These are phyloP conservation scores for Fusarium sp. DNA, from an alignment of 2,329 filamentous ascomycete species.

Conservation along the genomic window DNA sequence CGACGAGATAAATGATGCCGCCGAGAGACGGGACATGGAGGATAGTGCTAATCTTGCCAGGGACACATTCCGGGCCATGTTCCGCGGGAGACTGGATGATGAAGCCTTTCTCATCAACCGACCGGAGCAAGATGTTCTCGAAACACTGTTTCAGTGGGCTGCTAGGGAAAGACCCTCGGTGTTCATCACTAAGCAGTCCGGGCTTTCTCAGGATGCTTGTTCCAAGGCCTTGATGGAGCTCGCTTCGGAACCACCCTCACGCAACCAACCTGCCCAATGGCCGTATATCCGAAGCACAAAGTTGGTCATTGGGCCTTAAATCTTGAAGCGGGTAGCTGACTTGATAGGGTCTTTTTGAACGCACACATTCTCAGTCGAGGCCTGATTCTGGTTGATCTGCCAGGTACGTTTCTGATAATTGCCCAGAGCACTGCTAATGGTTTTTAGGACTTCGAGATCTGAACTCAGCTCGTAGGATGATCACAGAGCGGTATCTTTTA, in stretches of 20 bases:
- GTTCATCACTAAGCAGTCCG: not conserved
- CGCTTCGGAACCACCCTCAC: constrained; percentile 47
- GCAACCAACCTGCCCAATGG: constrained; percentile 47
- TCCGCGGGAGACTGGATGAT: constrained; percentile 37
- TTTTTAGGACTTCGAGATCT: constrained; percentile 53
- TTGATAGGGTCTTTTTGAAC: constrained; percentile 52
- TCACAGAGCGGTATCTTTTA: constrained; percentile 56
- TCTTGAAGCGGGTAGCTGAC: constrained; percentile 14
- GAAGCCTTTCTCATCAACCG: constrained; percentile 33
- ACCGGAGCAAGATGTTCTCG: constrained; percentile 23
- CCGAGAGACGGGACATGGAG: constrained; percentile 40
- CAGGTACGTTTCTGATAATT: constrained; percentile 46
- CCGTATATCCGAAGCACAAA: constrained; percentile 56
- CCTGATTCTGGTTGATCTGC: constrained; percentile 58
- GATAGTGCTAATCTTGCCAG: constrained; percentile 47
- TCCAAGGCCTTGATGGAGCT: constrained; percentile 48
- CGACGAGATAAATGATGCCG: constrained; percentile 35
- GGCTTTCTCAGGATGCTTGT: constrained; percentile 42
- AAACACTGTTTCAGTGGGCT: constrained; percentile 40
- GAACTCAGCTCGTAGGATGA: constrained; percentile 53
- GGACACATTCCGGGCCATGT: constrained; percentile 52
- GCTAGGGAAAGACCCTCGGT: constrained; percentile 10
- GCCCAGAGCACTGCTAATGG: not conserved
- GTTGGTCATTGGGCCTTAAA: constrained; percentile 39
- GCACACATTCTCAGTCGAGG: constrained; percentile 58